These are phyloP conservation scores for Leptomonas pyrrhocoris DNA, from an alignment of 208 protist genomes.

Conservation along the genomic window DNA sequence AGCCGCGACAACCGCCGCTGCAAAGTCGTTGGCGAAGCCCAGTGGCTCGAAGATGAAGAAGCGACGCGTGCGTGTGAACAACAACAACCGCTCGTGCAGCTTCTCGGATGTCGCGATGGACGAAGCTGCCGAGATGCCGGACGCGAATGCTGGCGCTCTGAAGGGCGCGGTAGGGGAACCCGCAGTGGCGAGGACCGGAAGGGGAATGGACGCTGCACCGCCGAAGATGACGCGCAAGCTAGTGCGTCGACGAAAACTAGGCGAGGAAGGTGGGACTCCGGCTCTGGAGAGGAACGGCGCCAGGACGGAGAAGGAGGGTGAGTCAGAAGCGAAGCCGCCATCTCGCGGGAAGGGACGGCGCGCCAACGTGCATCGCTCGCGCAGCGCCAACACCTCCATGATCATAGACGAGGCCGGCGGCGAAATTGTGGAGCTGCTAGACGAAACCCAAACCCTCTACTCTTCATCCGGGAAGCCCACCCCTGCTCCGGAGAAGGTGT, in stretches of 20 bases:
- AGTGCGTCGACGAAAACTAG: slow-evolving; percentile 18
- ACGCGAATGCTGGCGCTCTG: slow-evolving; percentile 9
- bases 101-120: slow-evolving; percentile 50
- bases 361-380: slow-evolving; percentile 8
- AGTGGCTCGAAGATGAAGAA: slow-evolving; percentile 33
- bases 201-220: not conserved
- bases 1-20: not conserved
- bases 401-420: slow-evolving; percentile 18
- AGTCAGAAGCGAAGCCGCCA: slow-evolving; percentile 12
- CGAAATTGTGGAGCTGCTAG: slow-evolving; percentile 26
- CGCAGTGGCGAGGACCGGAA: not conserved
- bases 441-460: slow-evolving; percentile 8
- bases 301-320: slow-evolving; percentile 3
- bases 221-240: slow-evolving; percentile 13
- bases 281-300: slow-evolving; percentile 2
- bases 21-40: not conserved
- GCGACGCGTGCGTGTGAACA: slow-evolving; percentile 21
- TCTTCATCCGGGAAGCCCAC: slow-evolving; percentile 9
- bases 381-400: slow-evolving; percentile 19
- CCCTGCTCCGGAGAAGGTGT: slow-evolving; percentile 12
- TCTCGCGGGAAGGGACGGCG: slow-evolving; percentile 18
- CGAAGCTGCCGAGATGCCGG: slow-evolving; percentile 30
- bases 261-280: slow-evolving; percentile 1
- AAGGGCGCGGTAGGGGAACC: slow-evolving; percentile 11
- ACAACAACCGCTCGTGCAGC: slow-evolving; percentile 55